Evolutionary conservation across 768 basidiomycete genomes (phyloP).

Genomic region (Lactarius sp.): DNA sequence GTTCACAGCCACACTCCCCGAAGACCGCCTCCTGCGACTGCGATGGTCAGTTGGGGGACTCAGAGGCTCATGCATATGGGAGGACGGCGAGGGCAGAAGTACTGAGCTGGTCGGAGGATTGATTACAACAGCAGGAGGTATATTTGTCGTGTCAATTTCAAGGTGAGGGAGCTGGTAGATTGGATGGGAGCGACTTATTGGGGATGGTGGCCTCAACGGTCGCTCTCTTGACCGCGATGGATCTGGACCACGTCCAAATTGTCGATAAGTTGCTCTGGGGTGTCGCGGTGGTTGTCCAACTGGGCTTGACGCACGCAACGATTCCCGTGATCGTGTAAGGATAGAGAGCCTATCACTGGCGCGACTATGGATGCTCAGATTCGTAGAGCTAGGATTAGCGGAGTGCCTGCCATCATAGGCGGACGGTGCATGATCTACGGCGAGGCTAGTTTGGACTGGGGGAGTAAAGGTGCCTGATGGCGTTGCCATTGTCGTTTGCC

Average conservation of each 20-base stretch:
- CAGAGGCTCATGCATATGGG: background rate
- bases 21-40: constrained; percentile 5
- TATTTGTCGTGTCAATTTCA: background rate
- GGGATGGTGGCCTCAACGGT: background rate
- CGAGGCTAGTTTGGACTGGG: background rate
- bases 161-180: background rate
- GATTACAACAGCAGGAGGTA: background rate
- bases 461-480: background rate
- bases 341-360: constrained; percentile 13
- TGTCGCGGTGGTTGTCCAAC: background rate
- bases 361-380: constrained; percentile 13
- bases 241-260: constrained; percentile 10
- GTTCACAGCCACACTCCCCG: background rate
- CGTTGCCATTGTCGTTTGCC: background rate
- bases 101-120: background rate
- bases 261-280: constrained; percentile 3
- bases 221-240: background rate
- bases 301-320: background rate
- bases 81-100: background rate
- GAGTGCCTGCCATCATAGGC: background rate
- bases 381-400: background rate
- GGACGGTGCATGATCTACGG: background rate
- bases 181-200: background rate
- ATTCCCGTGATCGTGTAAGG: constrained; percentile 1
- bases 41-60: background rate